phyloP scores from a whole-genome alignment of 495 filamentous ascomycete genomes.

The Letharia lupina region DNA sequence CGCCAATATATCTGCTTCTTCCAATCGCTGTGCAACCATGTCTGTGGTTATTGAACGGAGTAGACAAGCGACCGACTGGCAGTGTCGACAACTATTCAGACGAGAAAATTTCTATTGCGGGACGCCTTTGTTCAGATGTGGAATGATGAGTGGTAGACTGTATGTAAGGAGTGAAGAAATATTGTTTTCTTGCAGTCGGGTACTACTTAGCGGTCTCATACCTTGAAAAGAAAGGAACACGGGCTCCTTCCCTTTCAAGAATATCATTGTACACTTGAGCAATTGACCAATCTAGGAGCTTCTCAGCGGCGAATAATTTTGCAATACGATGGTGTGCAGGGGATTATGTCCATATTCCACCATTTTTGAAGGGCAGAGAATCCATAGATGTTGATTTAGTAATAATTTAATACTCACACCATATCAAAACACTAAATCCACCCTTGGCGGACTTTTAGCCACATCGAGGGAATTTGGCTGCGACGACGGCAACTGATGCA shows the following conservation, averaged over 20 bases:
- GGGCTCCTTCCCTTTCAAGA: neutral
- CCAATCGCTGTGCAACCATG: constrained; percentile 1
- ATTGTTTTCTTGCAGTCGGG: neutral
- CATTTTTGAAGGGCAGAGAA: too few species aligned
- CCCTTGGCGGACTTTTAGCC: neutral
- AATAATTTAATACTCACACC: neutral
- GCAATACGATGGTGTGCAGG: neutral
- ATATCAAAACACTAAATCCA: neutral
- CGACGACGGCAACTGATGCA: neutral
- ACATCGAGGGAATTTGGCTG: neutral
- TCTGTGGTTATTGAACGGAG: neutral
- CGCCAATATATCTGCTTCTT: constrained; percentile 5
- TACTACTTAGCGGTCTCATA: neutral
- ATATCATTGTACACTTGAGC: neutral
- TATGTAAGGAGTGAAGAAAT: neutral
- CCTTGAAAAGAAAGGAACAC: neutral
- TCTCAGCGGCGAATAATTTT: neutral
- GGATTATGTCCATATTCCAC: neutral
- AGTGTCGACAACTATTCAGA: neutral
- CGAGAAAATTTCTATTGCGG: neutral
- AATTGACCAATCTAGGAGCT: neutral
- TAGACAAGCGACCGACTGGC: neutral
- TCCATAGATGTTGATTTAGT: neutral
- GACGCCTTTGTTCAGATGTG: neutral
- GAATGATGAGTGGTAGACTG: neutral